These are phyloP conservation scores for Ceratocystis ficicola DNA, from an alignment of 2,329 filamentous ascomycete species.

Conservation along the genomic window DNA sequence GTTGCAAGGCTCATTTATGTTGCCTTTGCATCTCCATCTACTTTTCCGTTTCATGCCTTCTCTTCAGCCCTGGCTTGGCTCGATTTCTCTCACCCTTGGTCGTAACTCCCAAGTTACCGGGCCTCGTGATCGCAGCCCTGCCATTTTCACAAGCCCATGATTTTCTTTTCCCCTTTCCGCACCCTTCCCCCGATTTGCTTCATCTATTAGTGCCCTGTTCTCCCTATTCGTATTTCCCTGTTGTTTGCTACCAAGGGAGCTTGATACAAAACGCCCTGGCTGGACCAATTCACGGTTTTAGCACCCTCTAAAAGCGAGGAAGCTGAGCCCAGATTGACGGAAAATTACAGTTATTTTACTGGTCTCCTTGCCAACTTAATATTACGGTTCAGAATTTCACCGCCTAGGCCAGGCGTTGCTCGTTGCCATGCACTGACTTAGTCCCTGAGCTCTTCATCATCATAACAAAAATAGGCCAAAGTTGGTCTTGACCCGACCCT, in stretches of 20 bases:
- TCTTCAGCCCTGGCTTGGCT: background rate
- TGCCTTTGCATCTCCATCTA: background rate
- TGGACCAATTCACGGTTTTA: background rate
- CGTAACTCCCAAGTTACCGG: background rate
- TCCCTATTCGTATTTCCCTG: background rate
- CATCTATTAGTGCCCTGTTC: background rate
- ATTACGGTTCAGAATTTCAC: background rate
- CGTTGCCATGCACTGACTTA: background rate
- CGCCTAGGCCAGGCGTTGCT: background rate
- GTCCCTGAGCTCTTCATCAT: background rate
- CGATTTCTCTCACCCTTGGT: background rate
- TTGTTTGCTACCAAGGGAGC: background rate
- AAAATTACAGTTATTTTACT: background rate
- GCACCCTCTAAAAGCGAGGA: background rate
- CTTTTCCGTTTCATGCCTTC: background rate
- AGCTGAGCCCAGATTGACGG: background rate
- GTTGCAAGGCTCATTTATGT: background rate
- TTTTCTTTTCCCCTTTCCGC: constrained; percentile 1
- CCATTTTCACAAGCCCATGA: background rate
- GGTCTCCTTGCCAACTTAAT: constrained; percentile 7
- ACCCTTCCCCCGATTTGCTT: background rate
- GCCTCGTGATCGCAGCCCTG: constrained; percentile 2
- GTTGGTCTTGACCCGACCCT: background rate
- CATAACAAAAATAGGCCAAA: constrained; percentile 1
- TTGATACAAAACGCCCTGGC: background rate